These are phyloP conservation scores for Takashimella tepidaria DNA, from an alignment of 1,284 basidiomycete genomes.

Conservation along the genomic window DNA sequence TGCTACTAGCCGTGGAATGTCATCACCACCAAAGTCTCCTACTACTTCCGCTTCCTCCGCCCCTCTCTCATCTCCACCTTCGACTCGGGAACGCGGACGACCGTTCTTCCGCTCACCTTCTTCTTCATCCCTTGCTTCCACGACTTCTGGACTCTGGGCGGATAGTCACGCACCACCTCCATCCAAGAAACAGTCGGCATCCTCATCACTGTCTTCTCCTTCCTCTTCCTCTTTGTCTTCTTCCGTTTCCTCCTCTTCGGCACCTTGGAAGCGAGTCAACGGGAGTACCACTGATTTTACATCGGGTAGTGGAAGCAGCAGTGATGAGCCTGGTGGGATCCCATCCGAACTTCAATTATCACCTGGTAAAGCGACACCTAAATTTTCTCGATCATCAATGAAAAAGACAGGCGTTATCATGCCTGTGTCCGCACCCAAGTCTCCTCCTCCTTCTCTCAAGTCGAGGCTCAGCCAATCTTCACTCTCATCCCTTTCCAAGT, in stretches of 20 bases:
- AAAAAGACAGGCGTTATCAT: constrained; percentile 30
- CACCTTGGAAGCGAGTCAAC: background rate
- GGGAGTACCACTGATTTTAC: background rate
- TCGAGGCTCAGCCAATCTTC: background rate
- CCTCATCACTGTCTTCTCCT: background rate
- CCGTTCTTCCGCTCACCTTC: constrained; percentile 1
- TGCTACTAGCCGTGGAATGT: constrained; percentile 7
- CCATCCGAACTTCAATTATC: background rate
- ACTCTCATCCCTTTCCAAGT: background rate
- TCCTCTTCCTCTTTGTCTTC: background rate
- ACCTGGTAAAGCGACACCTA: constrained; percentile 15
- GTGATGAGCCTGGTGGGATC: constrained; percentile 7
- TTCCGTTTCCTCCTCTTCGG: constrained; percentile 8
- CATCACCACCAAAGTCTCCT: constrained; percentile 24
- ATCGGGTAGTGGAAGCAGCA: background rate
- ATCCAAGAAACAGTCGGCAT: background rate
- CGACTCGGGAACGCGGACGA: background rate
- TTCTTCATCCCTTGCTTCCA: background rate
- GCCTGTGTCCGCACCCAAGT: constrained; percentile 26
- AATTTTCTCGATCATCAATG: constrained; percentile 29
- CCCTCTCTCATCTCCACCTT: background rate
- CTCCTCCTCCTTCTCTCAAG: constrained; percentile 11
- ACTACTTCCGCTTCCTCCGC: constrained; percentile 8
- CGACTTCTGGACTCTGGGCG: constrained; percentile 14
- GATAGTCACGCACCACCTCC: background rate